Base-by-base conservation (phyloP, 225 moss, liverwort and hornwort species). In the Pseudoscleropodium purum region DNA sequence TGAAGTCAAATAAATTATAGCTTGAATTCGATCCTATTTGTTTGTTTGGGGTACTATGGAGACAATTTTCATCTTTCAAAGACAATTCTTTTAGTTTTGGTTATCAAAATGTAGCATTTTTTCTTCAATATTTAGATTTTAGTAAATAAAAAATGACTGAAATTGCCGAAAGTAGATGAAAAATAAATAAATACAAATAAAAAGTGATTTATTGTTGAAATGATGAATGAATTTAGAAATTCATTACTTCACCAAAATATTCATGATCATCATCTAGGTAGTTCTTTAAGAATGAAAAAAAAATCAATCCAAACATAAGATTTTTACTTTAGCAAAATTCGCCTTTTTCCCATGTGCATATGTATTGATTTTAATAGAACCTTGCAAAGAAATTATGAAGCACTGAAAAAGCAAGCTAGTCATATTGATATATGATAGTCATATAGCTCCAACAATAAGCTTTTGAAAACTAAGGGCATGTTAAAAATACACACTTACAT, bases 301-400 rank as follows among this genome's bases (percentile, higher is more conserved):
- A 4, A 47, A 47, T 11, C 12, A 4, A 30, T 47, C 11, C 1
- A 18, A 0, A 1, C 2, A 31, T 75, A 30, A 74, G 47, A 45
- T 47, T 47, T 0, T 45, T 18, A 18, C 18, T 30, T 18, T 30
- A 75, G 17, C 11, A 75, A 47, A 7, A 74, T 18, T 45, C 27
- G 30, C 11, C 4, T 18, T 47, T 18, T 10, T 45, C 2, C 45
- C 30, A 2, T 2, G 2, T 18, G 2, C 6, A 0, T 18, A 47
- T 18, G 7, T 30, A 18, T 18, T 74, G 11, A 27, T 74, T 74
- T 43, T 27, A 16, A 10, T 29, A 29, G 1, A 73, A 74, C 30
- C 9, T 45, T 74, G 74, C 11, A 74, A 30, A 47, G 1, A 74
- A 45, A 18, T 74, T 4, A 45, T 2, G 3, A 45, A 74, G 74